A percentile compares a stretch with the other conserved stretches of the same genome.
Conservation (phyloP, 2,329 filamentous ascomycete genomes). For the Talaromyces sp. region DNA sequence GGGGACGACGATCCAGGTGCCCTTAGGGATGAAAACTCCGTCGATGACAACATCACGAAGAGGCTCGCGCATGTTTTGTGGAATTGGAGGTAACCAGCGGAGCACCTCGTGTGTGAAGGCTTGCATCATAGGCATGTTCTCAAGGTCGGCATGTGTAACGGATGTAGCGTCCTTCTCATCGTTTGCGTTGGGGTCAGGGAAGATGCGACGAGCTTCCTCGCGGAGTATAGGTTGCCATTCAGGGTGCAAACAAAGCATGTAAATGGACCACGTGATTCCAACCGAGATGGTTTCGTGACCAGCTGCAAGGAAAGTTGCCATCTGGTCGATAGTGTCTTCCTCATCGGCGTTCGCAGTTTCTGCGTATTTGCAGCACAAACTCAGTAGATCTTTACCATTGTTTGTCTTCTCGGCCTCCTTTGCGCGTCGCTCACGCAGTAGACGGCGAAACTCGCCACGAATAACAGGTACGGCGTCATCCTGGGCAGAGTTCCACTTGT, state of each 20-base stretch:
- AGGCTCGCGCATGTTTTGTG: slow-evolving; percentile 3
- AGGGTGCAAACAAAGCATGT: background rate
- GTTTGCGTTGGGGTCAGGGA: background rate
- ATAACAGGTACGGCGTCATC: background rate
- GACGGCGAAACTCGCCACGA: background rate
- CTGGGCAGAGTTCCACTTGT: background rate
- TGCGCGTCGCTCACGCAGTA: background rate
- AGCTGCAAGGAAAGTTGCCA: slow-evolving; percentile 1
- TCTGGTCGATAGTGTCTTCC: background rate
- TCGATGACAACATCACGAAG: background rate
- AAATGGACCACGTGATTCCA: slow-evolving; percentile 1
- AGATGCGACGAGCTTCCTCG: background rate
- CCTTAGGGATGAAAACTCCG: background rate
- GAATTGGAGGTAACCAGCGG: background rate
- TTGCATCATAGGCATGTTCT: background rate
- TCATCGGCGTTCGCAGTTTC: background rate
- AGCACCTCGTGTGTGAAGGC: background rate
- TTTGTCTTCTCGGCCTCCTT: background rate
- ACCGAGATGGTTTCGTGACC: slow-evolving; percentile 1
- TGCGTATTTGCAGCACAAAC: background rate
- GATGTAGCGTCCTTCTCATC: background rate
- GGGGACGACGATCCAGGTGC: background rate
- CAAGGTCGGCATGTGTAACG: background rate
- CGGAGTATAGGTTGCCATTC: background rate
- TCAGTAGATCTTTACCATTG: background rate